Evolutionary conservation across 2,329 filamentous ascomycete species (phyloP).

Genomic region (Setomelanomma holmii): DNA sequence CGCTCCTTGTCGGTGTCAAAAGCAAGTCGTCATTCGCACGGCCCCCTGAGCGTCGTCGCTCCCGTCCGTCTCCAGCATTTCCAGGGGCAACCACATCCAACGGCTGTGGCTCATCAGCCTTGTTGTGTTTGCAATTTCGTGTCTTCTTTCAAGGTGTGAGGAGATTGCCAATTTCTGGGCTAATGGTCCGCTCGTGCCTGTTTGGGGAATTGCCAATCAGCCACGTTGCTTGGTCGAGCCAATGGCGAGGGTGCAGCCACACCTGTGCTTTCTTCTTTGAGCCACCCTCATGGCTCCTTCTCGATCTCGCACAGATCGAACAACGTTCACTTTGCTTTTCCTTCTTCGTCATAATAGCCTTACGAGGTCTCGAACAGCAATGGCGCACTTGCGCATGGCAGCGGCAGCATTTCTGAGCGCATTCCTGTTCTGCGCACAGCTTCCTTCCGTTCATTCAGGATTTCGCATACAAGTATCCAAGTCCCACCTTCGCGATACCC

Average conservation of each 20-base stretch:
- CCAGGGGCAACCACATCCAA: slow-evolving; percentile 5
- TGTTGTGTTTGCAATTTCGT: slow-evolving; percentile 3
- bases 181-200: not conserved
- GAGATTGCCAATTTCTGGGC: slow-evolving; percentile 7
- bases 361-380: not conserved
- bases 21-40: slow-evolving; percentile 9
- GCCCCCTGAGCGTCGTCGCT: slow-evolving; percentile 1
- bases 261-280: not conserved
- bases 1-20: slow-evolving; percentile 9
- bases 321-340: not conserved
- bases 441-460: not conserved
- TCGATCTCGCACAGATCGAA: not conserved
- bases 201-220: slow-evolving; percentile 5
- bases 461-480: not conserved
- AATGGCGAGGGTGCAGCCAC: slow-evolving; percentile 6
- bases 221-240: not conserved
- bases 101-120: slow-evolving; percentile 1
- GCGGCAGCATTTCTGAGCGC: too few species aligned
- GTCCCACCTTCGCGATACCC: slow-evolving; percentile 2
- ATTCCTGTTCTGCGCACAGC: too few species aligned
- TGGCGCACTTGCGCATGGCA: not conserved
- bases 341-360: not conserved
- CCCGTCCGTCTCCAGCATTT: slow-evolving; percentile 2
- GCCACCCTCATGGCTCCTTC: not conserved
- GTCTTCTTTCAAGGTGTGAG: not conserved